Percentiles rank a stretch among this genome's conserved stretches.
phyloP scores from a whole-genome alignment of 805 yeast genomes.

The Candida silvicultrix region DNA sequence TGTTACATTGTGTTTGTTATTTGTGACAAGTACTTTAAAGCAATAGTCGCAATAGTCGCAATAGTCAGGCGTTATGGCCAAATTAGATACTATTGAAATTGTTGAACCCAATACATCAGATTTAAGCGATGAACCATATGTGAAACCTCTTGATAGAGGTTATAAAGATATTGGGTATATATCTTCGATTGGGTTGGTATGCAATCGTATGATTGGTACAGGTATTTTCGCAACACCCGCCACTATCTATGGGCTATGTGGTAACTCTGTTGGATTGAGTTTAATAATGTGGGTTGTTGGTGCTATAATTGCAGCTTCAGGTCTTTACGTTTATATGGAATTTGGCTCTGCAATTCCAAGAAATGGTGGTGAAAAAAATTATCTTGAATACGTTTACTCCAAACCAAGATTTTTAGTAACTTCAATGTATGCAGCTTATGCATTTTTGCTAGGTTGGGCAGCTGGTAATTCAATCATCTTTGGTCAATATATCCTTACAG shows the following conservation, averaged over 20 bases:
- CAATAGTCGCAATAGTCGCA: too few relatives aligned
- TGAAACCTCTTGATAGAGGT: constrained; percentile 33
- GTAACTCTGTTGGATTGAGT: constrained; percentile 70
- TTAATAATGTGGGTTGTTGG: constrained; percentile 74
- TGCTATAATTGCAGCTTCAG: constrained; percentile 57
- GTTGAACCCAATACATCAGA: constrained; percentile 2
- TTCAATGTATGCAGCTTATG: constrained; percentile 61
- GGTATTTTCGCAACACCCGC: constrained; percentile 73
- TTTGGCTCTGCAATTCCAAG: constrained; percentile 73
- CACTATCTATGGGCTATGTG: constrained; percentile 36
- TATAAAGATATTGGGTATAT: constrained; percentile 40
- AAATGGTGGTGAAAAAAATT: constrained; percentile 85
- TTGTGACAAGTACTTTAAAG: too few relatives aligned
- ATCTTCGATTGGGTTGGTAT: constrained; percentile 58
- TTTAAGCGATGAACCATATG: constrained; percentile 21
- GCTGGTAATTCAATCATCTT: constrained; percentile 77
- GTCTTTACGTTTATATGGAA: constrained; percentile 69
- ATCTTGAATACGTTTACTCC: constrained; percentile 63
- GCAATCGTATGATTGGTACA: constrained; percentile 70
- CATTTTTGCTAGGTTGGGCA: constrained; percentile 78
- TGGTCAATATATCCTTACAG: constrained; percentile 70
- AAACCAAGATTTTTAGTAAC: constrained; percentile 67
- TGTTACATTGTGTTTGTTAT: too few relatives aligned
- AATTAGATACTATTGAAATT: not conserved
- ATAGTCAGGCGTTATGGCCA: too few relatives aligned